Percentiles rank a stretch among this genome's conserved stretches.
phyloP scores from a whole-genome alignment of 768 basidiomycete species.

The Steccherinum ochraceum region DNA sequence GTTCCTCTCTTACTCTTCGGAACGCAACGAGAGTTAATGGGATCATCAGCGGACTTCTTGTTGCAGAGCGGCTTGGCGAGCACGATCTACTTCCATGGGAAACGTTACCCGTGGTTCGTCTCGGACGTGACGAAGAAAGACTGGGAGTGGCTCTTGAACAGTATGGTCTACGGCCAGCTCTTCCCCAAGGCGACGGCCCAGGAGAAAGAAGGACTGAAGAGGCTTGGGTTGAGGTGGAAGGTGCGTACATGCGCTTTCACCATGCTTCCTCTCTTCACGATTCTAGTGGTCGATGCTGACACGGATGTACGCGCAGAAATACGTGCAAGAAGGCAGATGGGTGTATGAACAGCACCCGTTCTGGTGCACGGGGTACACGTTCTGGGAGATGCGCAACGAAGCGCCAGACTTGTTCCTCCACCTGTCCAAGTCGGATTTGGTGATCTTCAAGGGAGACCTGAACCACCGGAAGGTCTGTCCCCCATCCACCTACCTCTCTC shows the following conservation, averaged over 20 bases:
- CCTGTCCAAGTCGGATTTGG: slow-evolving; percentile 83
- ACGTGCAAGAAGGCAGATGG: slow-evolving; percentile 90
- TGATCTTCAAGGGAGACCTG: slow-evolving; percentile 91
- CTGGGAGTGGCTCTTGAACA: slow-evolving; percentile 89
- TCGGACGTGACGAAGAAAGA: slow-evolving; percentile 91
- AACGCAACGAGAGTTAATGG: neutral
- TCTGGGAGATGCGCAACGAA: slow-evolving; percentile 79
- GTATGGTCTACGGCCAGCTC: slow-evolving; percentile 86
- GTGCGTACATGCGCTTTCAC: slow-evolving; percentile 28
- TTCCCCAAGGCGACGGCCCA: slow-evolving; percentile 78
- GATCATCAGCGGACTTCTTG: slow-evolving; percentile 74
- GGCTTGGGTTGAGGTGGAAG: slow-evolving; percentile 88
- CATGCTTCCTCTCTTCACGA: neutral
- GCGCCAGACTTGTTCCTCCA: slow-evolving; percentile 91
- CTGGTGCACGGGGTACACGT: slow-evolving; percentile 96
- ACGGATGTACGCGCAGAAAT: slow-evolving; percentile 54
- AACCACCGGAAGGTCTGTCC: slow-evolving; percentile 70
- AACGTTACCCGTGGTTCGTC: slow-evolving; percentile 93
- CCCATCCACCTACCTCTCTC: neutral
- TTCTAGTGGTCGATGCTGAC: neutral
- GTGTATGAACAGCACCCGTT: slow-evolving; percentile 91
- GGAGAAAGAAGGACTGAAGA: slow-evolving; percentile 75
- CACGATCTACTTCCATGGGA: slow-evolving; percentile 90
- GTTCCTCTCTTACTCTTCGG: slow-evolving; percentile 14
- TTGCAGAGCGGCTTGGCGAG: slow-evolving; percentile 83